phyloP scores from a whole-genome alignment of 257 asterid species.

The Gentiana macrophylla region DNA sequence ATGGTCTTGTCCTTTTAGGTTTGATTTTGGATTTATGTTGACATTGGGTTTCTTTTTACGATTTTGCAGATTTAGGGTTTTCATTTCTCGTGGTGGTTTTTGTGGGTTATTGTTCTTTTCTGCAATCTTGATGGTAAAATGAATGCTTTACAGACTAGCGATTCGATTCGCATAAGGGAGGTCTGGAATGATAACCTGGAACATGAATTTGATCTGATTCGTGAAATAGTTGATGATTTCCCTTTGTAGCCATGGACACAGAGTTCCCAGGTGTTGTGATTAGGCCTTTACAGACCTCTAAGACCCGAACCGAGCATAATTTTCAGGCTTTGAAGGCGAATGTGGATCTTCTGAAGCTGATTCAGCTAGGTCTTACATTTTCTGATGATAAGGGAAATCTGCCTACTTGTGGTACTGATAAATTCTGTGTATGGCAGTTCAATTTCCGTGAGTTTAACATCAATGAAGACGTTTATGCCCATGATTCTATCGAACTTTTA shows the following conservation, averaged over 20 bases:
- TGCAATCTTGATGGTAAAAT: constrained; percentile 13
- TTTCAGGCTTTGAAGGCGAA: constrained; percentile 23
- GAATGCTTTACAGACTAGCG: constrained; percentile 12
- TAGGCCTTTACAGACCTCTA: constrained; percentile 18
- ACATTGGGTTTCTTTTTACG: neutral
- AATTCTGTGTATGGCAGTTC: constrained; percentile 30
- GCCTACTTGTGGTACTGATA: constrained; percentile 30
- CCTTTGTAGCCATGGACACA: constrained; percentile 27
- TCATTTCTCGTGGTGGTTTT: constrained; percentile 13
- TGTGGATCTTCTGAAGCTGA: constrained; percentile 27
- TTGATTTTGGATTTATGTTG: neutral
- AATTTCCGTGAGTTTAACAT: constrained; percentile 29
- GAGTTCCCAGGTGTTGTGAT: constrained; percentile 29
- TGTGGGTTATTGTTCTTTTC: neutral
- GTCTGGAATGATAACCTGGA: constrained; percentile 31
- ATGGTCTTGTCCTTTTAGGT: constrained; percentile 3
- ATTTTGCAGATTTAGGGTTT: constrained; percentile 21
- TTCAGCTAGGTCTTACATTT: constrained; percentile 30
- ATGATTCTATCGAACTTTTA: constrained; percentile 28
- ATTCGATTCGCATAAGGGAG: constrained; percentile 25
- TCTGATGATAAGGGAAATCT: constrained; percentile 28
- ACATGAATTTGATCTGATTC: constrained; percentile 23
- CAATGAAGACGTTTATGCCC: constrained; percentile 21
- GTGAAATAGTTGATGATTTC: constrained; percentile 23
- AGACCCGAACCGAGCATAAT: constrained; percentile 10